Conservation (phyloP, 495 filamentous ascomycete species). For the Parathielavia hyrcaniae region DNA sequence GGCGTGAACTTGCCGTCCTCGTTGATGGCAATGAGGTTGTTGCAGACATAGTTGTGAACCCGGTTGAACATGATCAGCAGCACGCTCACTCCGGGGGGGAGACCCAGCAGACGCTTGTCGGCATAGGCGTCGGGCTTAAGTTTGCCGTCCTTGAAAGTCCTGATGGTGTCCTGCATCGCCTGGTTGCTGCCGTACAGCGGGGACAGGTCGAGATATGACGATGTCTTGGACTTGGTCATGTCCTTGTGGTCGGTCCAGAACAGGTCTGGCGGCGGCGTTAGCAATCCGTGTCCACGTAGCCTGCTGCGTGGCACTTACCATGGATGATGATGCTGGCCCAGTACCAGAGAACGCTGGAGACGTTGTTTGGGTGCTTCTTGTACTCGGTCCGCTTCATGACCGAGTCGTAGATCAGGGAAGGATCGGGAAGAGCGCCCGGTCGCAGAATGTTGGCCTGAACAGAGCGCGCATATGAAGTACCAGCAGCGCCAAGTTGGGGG, state of each 20-base stretch:
- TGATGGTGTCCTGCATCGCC: slow-evolving; percentile 64
- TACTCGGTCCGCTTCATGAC: slow-evolving; percentile 46
- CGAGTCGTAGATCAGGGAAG: slow-evolving; percentile 70
- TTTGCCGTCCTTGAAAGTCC: slow-evolving; percentile 75
- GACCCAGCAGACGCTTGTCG: slow-evolving; percentile 69
- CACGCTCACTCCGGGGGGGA: slow-evolving; percentile 76
- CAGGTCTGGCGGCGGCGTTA: slow-evolving; percentile 25
- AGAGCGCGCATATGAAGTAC: slow-evolving; percentile 63
- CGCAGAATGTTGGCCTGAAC: slow-evolving; percentile 58
- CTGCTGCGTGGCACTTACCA: slow-evolving; percentile 28
- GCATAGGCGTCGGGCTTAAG: slow-evolving; percentile 79
- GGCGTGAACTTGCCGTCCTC: slow-evolving; percentile 64
- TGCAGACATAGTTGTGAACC: slow-evolving; percentile 76
- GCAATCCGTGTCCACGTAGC: not conserved
- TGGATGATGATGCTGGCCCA: slow-evolving; percentile 88
- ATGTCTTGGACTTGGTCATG: slow-evolving; percentile 59
- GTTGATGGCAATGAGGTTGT: slow-evolving; percentile 62
- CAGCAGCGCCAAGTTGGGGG: slow-evolving; percentile 43
- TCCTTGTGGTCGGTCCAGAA: slow-evolving; percentile 42
- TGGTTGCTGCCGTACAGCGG: slow-evolving; percentile 82
- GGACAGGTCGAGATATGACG: slow-evolving; percentile 77
- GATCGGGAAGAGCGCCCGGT: slow-evolving; percentile 63
- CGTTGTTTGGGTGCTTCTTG: slow-evolving; percentile 55
- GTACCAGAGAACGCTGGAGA: slow-evolving; percentile 86
- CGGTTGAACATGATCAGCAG: slow-evolving; percentile 69